A percentile compares a stretch with the other conserved stretches of the same genome.
Conservation (phyloP, 2,329 filamentous ascomycete species). For the Xylariaceae sp. region DNA sequence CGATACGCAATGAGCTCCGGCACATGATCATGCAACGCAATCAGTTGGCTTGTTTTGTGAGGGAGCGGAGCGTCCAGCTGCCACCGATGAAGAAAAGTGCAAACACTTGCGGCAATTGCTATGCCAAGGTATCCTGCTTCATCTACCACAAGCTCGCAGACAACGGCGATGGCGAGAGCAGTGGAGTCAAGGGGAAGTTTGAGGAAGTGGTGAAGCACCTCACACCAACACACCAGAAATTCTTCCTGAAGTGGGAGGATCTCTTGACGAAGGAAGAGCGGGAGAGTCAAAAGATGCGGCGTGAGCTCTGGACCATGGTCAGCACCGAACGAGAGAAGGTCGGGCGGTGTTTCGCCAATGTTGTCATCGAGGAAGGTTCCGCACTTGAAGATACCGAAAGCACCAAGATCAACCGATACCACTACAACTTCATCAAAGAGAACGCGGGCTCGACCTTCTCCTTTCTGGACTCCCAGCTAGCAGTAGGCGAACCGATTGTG, state of each 20-base stretch:
- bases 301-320: slow-evolving; percentile 94
- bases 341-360: slow-evolving; percentile 82
- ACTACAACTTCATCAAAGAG: slow-evolving; percentile 77
- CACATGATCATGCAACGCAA: slow-evolving; percentile 98
- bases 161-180: slow-evolving; percentile 72
- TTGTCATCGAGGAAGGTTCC: slow-evolving; percentile 76
- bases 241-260: slow-evolving; percentile 93
- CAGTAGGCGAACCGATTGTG: slow-evolving; percentile 86
- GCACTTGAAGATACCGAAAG: slow-evolving; percentile 62
- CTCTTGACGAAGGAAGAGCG: slow-evolving; percentile 92
- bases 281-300: slow-evolving; percentile 76
- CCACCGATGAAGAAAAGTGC: slow-evolving; percentile 82
- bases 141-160: slow-evolving; percentile 90
- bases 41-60: slow-evolving; percentile 76
- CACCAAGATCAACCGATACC: slow-evolving; percentile 84
- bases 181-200: slow-evolving; percentile 77
- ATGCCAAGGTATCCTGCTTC: slow-evolving; percentile 86
- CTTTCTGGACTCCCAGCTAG: slow-evolving; percentile 86
- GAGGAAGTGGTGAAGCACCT: slow-evolving; percentile 74
- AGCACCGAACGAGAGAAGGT: slow-evolving; percentile 82
- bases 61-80: slow-evolving; percentile 70
- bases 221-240: slow-evolving; percentile 67
- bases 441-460: slow-evolving; percentile 60
- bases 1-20: slow-evolving; percentile 79
- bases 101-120: slow-evolving; percentile 79